A percentile compares a stretch with the other conserved stretches of the same genome.
Evolutionary conservation across 768 basidiomycete genomes (phyloP).

Genomic region (Russula dissimulans): DNA sequence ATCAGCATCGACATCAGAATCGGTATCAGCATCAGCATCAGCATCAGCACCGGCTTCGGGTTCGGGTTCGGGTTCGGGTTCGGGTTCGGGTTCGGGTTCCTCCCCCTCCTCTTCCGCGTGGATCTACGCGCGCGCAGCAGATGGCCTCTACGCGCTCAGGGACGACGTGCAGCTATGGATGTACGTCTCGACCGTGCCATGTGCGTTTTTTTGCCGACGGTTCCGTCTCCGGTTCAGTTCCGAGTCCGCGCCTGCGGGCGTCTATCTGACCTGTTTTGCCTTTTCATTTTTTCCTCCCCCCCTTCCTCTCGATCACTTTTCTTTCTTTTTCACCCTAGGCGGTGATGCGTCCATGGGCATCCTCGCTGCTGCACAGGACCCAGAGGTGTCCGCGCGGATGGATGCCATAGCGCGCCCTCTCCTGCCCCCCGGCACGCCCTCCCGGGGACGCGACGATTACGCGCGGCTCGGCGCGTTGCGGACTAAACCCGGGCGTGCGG

Average conservation of each 20-base stretch:
- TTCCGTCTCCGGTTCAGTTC: too few species aligned
- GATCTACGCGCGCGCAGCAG: constrained; percentile 29
- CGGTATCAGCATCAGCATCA: too few species aligned
- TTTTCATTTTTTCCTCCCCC: background rate
- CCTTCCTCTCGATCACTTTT: background rate
- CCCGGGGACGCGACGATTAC: constrained; percentile 79
- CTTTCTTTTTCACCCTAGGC: constrained; percentile 37
- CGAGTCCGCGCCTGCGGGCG: too few species aligned
- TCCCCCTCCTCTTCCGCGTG: constrained; percentile 33
- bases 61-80: too few species aligned
- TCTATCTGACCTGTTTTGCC: too few species aligned
- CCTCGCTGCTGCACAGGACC: constrained; percentile 67
- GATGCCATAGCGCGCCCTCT: constrained; percentile 31
- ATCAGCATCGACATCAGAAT: constrained; percentile 8
- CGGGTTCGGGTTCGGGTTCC: too few species aligned
- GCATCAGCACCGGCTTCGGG: too few species aligned
- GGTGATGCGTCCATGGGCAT: constrained; percentile 84
- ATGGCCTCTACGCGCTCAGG: constrained; percentile 39
- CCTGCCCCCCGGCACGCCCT: constrained; percentile 32
- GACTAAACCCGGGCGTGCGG: constrained; percentile 90
- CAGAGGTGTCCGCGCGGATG: constrained; percentile 62
- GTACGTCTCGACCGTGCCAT: constrained; percentile 71
- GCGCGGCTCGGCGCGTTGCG: constrained; percentile 64
- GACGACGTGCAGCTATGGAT: constrained; percentile 45
- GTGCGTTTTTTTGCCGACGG: constrained; percentile 25